Conservation (phyloP, 768 basidiomycete species). For the Leccinum incarnatum region DNA sequence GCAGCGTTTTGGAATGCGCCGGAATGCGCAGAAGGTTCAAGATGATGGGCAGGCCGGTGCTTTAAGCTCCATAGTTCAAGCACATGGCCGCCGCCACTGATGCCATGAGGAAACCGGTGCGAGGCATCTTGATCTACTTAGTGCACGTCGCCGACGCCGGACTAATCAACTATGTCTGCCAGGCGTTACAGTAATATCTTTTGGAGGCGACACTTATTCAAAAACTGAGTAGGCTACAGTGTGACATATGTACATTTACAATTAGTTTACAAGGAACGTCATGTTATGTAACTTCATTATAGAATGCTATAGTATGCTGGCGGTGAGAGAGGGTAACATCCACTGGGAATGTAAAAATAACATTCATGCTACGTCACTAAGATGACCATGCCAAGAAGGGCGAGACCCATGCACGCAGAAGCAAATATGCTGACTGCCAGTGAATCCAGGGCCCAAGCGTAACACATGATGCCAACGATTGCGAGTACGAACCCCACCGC, state of each 20-base stretch:
- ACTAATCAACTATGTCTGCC: neutral
- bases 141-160: neutral
- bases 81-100: no score
- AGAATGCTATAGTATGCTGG: neutral
- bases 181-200: neutral
- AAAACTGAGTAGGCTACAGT: neutral
- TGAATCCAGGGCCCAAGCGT: slow-evolving; percentile 49
- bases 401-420: slow-evolving; percentile 38
- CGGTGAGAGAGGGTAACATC: neutral
- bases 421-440: slow-evolving; percentile 44
- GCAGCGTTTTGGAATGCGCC: no score
- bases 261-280: neutral
- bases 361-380: neutral
- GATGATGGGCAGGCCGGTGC: no score
- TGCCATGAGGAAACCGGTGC: no score
- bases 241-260: neutral
- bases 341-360: neutral
- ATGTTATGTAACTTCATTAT: neutral
- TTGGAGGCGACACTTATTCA: neutral
- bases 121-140: no score
- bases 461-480: slow-evolving; percentile 48
- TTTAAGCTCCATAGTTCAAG: no score
- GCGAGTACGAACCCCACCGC: slow-evolving; percentile 51
- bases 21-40: no score
- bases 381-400: slow-evolving; percentile 23